Base-by-base conservation (phyloP, 768 basidiomycete genomes). In the Ramaria rubella region DNA sequence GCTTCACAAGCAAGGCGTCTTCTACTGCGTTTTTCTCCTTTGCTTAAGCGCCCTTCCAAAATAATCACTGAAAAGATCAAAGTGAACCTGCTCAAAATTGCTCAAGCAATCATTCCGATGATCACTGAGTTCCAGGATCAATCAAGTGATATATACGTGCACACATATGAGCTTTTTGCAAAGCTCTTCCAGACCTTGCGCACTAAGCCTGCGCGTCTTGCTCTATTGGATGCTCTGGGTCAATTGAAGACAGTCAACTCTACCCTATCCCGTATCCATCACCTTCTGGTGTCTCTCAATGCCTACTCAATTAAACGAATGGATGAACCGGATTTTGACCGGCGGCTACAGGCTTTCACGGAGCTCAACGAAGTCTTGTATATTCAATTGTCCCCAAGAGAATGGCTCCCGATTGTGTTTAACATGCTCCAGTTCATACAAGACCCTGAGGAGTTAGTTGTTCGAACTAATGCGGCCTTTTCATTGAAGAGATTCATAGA, bases 251-350 rank as follows among this genome's bases (percentile, higher is more conserved):
- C 21, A 2, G 24, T 66, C 7, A 55, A 67, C n/a, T 68, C 0
- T 69, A 75, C 2, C 71, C 91, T 19, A 63, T 70, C 40, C 56
- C 63, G 30, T 58, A 59, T 90, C 1, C 78, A 84, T 1, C 68
- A 73, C 6, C 69, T 94, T 4, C 63, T 92, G 53, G 78, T 77
- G 7, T 76, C 77, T 0, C 75, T 98, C 60, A 98, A 98, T 64
- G 85, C 95, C 0, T 99, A 86, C 66, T 95, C 94, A 1, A 68
- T 69, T 1, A 87, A 83, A 63, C 79, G 93, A 6, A 69, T 93
- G 31, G 92, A 95, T 56, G 94, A 98, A 65, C 90, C 94, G 2
- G 92, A 98, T 68, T 97, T 96, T 61, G 90, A 94, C 56, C 78
- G 82, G 27, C 86, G 96, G 1, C 73, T 98, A 2, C 67, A 70